phyloP scores from a whole-genome alignment of 306 rosid genomes.

The Cyamopsis tetragonoloba region DNA sequence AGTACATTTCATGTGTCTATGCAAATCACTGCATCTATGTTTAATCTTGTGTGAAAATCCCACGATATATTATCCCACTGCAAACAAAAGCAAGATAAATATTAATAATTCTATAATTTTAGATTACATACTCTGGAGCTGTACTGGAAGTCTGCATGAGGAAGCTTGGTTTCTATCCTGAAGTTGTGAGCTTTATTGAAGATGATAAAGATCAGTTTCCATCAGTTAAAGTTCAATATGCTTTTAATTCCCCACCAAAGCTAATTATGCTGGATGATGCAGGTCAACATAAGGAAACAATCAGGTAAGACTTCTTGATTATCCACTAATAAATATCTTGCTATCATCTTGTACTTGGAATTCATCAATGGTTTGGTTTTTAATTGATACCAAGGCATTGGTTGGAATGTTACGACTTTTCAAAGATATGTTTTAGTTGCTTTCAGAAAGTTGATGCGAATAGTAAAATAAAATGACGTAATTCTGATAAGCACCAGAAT shows the following conservation, averaged over 20 bases:
- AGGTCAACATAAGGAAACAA: conserved; percentile 72
- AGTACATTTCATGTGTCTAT: not conserved
- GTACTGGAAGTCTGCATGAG: conserved; percentile 92
- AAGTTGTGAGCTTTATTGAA: conserved; percentile 87
- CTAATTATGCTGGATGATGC: conserved; percentile 76
- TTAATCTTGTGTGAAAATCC: conserved; percentile 3
- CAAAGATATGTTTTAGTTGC: not conserved
- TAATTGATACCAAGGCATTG: not conserved
- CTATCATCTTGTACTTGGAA: not conserved
- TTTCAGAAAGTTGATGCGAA: not conserved
- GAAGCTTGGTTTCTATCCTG: conserved; percentile 93
- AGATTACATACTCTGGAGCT: conserved; percentile 83
- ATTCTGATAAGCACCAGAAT: conserved; percentile 2
- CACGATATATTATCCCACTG: not conserved
- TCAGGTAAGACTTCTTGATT: conserved; percentile 52
- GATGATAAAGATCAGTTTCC: conserved; percentile 79
- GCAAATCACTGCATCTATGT: not conserved
- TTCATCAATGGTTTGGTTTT: not conserved
- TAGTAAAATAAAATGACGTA: not conserved
- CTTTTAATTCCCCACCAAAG: conserved; percentile 89
- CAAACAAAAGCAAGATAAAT: not conserved
- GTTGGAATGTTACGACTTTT: conserved; percentile 5
- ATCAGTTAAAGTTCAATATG: conserved; percentile 67
- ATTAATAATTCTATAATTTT: conserved; percentile 17
- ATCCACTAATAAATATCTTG: conserved; percentile 7